Evolutionary conservation across 2,329 filamentous ascomycete genomes (phyloP), one percentile per base, ranked within the genome.

Genomic region (Cladorrhinum sp.): DNA sequence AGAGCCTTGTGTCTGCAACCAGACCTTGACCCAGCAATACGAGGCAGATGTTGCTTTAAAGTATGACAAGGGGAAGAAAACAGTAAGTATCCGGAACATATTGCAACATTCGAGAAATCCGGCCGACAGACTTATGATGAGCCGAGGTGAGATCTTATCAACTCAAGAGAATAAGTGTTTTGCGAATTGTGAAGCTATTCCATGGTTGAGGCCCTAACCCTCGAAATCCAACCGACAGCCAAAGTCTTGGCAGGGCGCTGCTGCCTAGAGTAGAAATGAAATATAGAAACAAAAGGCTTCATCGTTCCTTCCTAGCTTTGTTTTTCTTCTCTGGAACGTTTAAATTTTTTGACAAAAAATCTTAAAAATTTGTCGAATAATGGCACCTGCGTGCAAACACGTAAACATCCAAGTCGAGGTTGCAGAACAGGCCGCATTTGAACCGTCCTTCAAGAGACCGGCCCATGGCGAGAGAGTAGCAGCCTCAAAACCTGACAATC

Each of bases 401-500:
- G 10, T 27, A 1, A 18, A 45, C 16, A 57, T 74, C 6, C 66
- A 70, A 16, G 57, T 70, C n/a, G 69, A 70, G 23, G 72, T 72
- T 1, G 58, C 62, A 3, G 64, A 70, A 38, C 67, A 45, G n/a
- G 41, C 41, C 41, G 41, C 18, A 2, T 45, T 45, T 22, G n/a
- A 18, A 22, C 41, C 62, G 5, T 71, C 70, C 1, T 77, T 75
- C 64, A 55, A 66, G 20, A 69, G 73, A 7, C 58, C 65, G 5
- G 60, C 68, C 6, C 51, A 65, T 12, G 41, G 57, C 16, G 69
- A 72, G 53, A 68, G 71, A 32, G 49, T 50, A n/a, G 61, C 62
- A 38, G 66, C 63, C 7, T 48, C 62, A 10, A 65, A 61, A 1
- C 56, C 58, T 1, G 63, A 65, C 2, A 61, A 65, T 5, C 62